Evolutionary conservation across 192 early-diverging fungal species (phyloP).

Genomic region (Umbelopsis isabellina): DNA sequence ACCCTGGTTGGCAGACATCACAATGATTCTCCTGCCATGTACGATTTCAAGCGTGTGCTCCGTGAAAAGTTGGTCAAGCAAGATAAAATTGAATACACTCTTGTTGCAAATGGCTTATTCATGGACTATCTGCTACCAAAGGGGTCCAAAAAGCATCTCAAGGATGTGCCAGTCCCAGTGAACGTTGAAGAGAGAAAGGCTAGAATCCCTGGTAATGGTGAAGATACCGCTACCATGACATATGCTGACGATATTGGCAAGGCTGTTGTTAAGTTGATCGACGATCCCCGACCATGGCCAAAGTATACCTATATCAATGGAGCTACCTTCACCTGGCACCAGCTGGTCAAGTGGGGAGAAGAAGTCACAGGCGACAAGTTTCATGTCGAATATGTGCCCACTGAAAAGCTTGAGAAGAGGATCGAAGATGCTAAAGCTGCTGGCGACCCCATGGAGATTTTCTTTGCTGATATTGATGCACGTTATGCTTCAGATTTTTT

Average conservation of each 20-base stretch:
- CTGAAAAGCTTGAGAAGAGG: neutral
- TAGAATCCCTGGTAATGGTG: neutral
- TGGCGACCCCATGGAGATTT: neutral
- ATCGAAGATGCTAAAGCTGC: neutral
- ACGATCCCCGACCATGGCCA: neutral
- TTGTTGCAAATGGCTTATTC: neutral
- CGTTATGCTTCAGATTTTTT: neutral
- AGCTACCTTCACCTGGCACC: neutral
- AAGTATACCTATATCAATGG: slow-evolving; percentile 1
- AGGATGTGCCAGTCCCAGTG: neutral
- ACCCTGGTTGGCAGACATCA: no score
- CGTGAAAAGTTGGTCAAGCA: neutral
- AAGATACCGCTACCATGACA: neutral
- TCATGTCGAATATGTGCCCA: neutral
- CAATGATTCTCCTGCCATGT: no score
- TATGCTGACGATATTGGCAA: neutral
- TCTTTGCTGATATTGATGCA: neutral
- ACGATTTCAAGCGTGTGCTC: neutral
- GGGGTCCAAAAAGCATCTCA: neutral
- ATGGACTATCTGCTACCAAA: slow-evolving; percentile 2
- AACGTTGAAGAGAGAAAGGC: neutral
- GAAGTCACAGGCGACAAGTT: slow-evolving; percentile 10
- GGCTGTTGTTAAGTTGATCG: neutral
- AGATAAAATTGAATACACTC: slow-evolving; percentile 1
- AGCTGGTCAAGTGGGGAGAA: neutral